A percentile compares a stretch with the other conserved stretches of the same genome.
Conservation (phyloP, 2,329 filamentous ascomycete genomes). For the Pseudophaeomoniella oleicola region DNA sequence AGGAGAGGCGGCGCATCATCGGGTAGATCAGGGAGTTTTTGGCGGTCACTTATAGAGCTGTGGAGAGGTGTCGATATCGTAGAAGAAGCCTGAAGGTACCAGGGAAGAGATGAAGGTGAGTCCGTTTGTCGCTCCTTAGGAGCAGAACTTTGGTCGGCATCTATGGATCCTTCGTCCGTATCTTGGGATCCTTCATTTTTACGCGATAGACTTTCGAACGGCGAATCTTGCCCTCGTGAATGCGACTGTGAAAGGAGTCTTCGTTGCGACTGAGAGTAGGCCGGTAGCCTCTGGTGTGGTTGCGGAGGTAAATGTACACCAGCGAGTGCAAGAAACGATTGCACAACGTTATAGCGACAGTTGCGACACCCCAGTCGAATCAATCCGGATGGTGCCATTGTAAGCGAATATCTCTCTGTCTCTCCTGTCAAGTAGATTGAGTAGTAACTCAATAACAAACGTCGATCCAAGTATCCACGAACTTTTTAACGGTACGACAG, state of each 20-base stretch:
- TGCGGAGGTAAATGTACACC: not conserved
- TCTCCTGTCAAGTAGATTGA: no score
- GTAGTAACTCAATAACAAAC: no score
- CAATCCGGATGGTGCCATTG: no score
- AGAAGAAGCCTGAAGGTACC: slow-evolving; percentile 70
- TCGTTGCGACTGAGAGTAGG: not conserved
- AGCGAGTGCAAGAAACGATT: not conserved
- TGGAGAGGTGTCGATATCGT: slow-evolving; percentile 18
- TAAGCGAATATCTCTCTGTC: no score
- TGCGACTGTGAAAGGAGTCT: not conserved
- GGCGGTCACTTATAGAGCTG: slow-evolving; percentile 32
- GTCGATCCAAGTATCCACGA: no score
- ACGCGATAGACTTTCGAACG: not conserved
- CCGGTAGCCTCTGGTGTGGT: not conserved
- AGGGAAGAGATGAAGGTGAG: slow-evolving; percentile 37
- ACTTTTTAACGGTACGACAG: no score
- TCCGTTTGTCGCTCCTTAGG: not conserved
- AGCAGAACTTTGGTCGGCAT: not conserved
- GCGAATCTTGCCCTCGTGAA: not conserved
- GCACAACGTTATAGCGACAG: not conserved
- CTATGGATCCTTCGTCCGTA: not conserved
- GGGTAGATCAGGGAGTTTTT: slow-evolving; percentile 50
- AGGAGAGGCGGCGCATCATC: slow-evolving; percentile 57
- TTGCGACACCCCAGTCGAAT: not conserved
- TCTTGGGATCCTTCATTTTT: not conserved